Conservation (phyloP, 257 asterid genomes). For the Solanum microdontum region DNA sequence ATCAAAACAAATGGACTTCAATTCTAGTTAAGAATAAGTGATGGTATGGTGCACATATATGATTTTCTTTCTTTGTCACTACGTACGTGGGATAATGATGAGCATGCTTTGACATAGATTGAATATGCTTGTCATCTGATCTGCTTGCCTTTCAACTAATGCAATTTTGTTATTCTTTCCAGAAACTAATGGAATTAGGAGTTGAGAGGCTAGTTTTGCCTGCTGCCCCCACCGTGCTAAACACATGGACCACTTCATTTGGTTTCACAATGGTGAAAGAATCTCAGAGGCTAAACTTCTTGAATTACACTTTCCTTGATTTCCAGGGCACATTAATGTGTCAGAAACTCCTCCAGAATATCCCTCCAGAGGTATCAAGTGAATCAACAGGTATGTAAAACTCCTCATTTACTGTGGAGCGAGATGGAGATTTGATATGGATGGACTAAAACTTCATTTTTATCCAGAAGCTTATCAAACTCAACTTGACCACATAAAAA, state of each 20-base stretch:
- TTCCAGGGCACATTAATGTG: conserved; percentile 64
- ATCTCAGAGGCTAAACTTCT: conserved; percentile 34
- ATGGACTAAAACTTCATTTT: background rate
- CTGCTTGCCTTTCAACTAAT: background rate
- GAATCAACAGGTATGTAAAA: conserved; percentile 25
- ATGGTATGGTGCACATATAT: background rate
- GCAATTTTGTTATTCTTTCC: conserved; percentile 10
- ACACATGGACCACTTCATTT: conserved; percentile 58
- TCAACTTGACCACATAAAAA: background rate
- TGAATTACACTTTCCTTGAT: conserved; percentile 39
- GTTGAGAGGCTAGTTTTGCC: conserved; percentile 75
- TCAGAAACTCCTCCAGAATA: conserved; percentile 33
- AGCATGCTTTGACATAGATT: background rate
- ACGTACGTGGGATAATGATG: background rate
- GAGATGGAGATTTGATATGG: background rate
- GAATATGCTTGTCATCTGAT: background rate
- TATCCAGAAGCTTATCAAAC: conserved; percentile 23
- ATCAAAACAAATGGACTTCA: background rate
- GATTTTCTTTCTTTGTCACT: background rate
- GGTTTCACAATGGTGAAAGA: conserved; percentile 50
- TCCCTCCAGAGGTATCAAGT: conserved; percentile 16
- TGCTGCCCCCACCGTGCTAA: conserved; percentile 42
- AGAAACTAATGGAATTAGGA: conserved; percentile 51
- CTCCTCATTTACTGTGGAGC: background rate
- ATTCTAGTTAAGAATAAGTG: background rate